Evolutionary conservation across 169 alveolate species (phyloP).

Genomic region (Cryptosporidium ubiquitum): DNA sequence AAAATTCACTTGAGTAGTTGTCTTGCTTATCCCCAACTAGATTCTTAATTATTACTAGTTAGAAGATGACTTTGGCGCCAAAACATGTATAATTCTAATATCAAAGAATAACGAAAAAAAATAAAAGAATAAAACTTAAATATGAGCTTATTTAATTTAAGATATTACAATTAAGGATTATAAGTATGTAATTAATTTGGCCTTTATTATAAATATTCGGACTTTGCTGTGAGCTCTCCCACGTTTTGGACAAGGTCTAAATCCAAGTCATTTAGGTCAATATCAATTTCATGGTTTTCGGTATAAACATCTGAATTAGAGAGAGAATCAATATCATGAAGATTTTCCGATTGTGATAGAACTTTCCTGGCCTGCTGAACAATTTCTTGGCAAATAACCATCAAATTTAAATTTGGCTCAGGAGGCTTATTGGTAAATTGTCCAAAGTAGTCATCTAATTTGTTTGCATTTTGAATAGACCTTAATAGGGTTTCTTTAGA

Average conservation of each 20-base stretch:
- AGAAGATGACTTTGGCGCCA: background rate
- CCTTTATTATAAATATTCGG: background rate
- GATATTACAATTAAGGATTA: background rate
- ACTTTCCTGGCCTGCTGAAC: constrained; percentile 5
- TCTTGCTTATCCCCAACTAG: background rate
- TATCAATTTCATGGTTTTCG: background rate
- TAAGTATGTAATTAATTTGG: background rate
- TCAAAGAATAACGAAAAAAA: background rate
- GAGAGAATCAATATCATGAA: background rate
- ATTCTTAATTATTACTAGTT: no score
- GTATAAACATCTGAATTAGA: background rate
- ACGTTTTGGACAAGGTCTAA: background rate
- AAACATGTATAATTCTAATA: background rate
- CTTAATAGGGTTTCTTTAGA: background rate
- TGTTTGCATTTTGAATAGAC: constrained; percentile 6
- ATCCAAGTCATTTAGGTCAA: background rate
- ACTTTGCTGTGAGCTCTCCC: background rate
- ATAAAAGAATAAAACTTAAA: background rate
- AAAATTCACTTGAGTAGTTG: background rate
- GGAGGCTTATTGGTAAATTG: background rate
- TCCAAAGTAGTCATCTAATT: constrained; percentile 17
- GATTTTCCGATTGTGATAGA: background rate
- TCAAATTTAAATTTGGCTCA: background rate
- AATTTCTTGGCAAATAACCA: constrained; percentile 7
- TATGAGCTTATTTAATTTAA: background rate